A percentile compares a stretch with the other conserved stretches of the same genome.
Conservation (phyloP, 108 stramenopile genomes). For the Seminavis robusta region DNA sequence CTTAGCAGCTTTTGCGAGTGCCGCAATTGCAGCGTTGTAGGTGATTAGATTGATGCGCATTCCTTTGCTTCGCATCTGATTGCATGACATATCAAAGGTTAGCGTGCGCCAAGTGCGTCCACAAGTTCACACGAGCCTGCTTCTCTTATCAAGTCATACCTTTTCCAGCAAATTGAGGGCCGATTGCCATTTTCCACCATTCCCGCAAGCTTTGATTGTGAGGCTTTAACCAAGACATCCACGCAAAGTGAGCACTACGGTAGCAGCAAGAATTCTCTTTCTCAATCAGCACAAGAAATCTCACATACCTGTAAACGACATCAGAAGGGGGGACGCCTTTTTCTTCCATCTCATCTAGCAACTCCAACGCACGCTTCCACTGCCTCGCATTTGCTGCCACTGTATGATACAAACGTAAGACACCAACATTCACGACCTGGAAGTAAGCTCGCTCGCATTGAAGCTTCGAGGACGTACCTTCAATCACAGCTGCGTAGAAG, state of each 20-base stretch:
- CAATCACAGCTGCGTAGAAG: slow-evolving; percentile 77
- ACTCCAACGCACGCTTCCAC: slow-evolving; percentile 56
- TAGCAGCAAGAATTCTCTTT: neutral
- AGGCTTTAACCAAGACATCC: too few species aligned
- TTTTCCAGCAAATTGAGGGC: slow-evolving; percentile 60
- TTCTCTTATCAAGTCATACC: slow-evolving; percentile 21
- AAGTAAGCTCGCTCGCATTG: too few species aligned
- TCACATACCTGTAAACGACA: slow-evolving; percentile 55
- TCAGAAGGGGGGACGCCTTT: slow-evolving; percentile 57
- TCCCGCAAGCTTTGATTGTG: slow-evolving; percentile 76
- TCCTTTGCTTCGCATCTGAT: slow-evolving; percentile 46
- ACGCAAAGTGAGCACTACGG: neutral
- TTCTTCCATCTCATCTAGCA: slow-evolving; percentile 75
- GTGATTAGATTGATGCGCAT: slow-evolving; percentile 73
- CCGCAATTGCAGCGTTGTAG: slow-evolving; percentile 75
- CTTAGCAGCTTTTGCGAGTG: slow-evolving; percentile 59
- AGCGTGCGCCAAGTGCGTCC: too few species aligned
- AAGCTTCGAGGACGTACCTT: slow-evolving; percentile 26
- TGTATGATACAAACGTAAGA: slow-evolving; percentile 8
- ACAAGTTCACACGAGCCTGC: too few species aligned
- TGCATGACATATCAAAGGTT: too few species aligned
- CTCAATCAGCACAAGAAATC: too few species aligned
- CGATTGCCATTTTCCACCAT: slow-evolving; percentile 67
- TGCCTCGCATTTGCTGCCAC: slow-evolving; percentile 62
- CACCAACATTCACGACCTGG: too few species aligned